Evolutionary conservation across 192 early-diverging fungal species (phyloP).

Genomic region (Diversispora epigaea): DNA sequence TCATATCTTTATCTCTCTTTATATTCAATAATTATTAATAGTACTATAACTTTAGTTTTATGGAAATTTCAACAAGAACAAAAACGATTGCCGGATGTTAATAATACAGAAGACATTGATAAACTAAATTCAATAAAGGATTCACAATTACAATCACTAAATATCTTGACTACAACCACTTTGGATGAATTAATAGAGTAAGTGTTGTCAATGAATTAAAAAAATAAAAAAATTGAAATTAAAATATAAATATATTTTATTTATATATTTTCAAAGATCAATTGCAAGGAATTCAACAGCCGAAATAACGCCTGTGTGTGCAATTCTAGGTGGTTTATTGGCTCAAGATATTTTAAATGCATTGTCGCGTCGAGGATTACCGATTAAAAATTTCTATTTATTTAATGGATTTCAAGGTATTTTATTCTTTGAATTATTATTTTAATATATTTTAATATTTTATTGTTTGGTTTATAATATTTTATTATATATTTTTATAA

Average conservation of each 20-base stretch:
- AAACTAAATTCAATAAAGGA: conserved; percentile 34
- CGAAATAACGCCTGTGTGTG: conserved; percentile 78
- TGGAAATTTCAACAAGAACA: conserved; percentile 39
- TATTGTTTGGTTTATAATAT: too few species aligned
- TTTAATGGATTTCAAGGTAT: conserved; percentile 65
- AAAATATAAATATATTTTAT: neutral
- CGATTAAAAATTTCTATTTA: conserved; percentile 79
- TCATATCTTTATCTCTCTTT: neutral
- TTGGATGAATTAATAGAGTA: conserved; percentile 53
- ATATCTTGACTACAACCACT: conserved; percentile 36
- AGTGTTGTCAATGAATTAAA: neutral
- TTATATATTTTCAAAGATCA: conserved; percentile 36
- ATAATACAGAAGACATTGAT: conserved; percentile 28
- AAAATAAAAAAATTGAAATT: neutral
- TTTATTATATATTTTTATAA: too few species aligned
- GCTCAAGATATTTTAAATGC: conserved; percentile 91
- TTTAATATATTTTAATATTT: too few species aligned
- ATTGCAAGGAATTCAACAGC: conserved; percentile 52
- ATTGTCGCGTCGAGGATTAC: conserved; percentile 76
- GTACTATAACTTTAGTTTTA: conserved; percentile 29
- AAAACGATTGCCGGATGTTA: conserved; percentile 11
- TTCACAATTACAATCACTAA: conserved; percentile 39
- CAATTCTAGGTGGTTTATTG: conserved; percentile 85
- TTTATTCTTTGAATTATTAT: too few species aligned
- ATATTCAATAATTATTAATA: neutral